Conservation (phyloP, 1,139 yeast genomes). For the Magnusiomyces starmeri region DNA sequence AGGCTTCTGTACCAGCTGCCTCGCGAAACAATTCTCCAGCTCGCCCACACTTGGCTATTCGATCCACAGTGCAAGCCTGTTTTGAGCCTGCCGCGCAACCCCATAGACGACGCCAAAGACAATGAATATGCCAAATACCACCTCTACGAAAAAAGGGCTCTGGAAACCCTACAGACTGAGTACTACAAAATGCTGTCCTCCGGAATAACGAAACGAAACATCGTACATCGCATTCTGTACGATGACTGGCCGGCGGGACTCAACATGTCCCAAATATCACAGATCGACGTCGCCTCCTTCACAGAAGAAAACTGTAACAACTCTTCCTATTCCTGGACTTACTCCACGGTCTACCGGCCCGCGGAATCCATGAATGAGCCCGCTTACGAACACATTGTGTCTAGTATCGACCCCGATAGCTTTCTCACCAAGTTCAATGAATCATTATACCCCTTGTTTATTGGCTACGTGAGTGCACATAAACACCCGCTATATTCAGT, state of each 20-base stretch:
- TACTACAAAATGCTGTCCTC: conserved; percentile 13
- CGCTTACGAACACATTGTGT: neutral
- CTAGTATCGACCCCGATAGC: neutral
- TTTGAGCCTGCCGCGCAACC: conserved; percentile 12
- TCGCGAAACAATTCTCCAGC: conserved; percentile 12
- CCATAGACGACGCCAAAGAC: conserved; percentile 9
- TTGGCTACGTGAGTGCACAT: conserved; percentile 1
- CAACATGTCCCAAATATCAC: conserved; percentile 63
- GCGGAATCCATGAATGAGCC: neutral
- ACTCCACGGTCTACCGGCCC: conserved; percentile 36
- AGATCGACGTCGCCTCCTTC: conserved; percentile 46
- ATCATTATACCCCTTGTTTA: neutral
- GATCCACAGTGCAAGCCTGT: conserved; percentile 17
- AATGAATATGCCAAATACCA: conserved; percentile 8
- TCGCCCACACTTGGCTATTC: conserved; percentile 20
- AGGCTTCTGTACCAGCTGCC: conserved; percentile 5
- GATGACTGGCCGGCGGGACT: conserved; percentile 60
- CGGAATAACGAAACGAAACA: conserved; percentile 37
- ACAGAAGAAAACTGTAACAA: conserved; percentile 7
- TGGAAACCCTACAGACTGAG: conserved; percentile 16
- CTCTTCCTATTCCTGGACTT: conserved; percentile 46
- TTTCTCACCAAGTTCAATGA: neutral
- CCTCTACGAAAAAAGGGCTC: conserved; percentile 6
- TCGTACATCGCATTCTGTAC: conserved; percentile 45
- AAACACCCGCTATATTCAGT: conserved; percentile 31